Conservation (phyloP, 352 stramenopile species). For the Globisporangium perplexum region DNA sequence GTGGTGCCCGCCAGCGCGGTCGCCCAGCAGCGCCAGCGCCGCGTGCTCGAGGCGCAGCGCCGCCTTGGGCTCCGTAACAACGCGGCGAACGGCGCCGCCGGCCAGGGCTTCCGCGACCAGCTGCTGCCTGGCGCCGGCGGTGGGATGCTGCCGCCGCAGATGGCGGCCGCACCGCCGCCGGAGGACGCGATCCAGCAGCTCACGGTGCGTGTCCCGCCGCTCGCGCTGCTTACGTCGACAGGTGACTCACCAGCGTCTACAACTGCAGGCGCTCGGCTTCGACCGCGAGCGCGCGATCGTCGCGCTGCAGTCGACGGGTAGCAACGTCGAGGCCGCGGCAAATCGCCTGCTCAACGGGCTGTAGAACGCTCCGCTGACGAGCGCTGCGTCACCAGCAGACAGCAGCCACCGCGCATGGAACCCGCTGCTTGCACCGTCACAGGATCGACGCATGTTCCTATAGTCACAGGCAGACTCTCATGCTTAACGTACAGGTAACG, state of each 20-base stretch:
- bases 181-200: slow-evolving; percentile 80
- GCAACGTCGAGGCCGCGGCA: slow-evolving; percentile 84
- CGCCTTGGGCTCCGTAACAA: slow-evolving; percentile 52
- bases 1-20: slow-evolving; percentile 63
- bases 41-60: slow-evolving; percentile 62
- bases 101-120: slow-evolving; percentile 78
- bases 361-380: slow-evolving; percentile 12
- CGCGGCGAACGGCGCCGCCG: slow-evolving; percentile 18
- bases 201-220: slow-evolving; percentile 61
- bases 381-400: too few relatives aligned
- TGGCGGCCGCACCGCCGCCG: slow-evolving; percentile 54
- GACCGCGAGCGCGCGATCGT: slow-evolving; percentile 63
- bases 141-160: slow-evolving; percentile 44
- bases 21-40: slow-evolving; percentile 67
- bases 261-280: slow-evolving; percentile 58
- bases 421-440: too few relatives aligned
- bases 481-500: not conserved
- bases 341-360: slow-evolving; percentile 79
- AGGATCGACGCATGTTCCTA: too few relatives aligned
- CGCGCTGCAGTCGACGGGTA: slow-evolving; percentile 66
- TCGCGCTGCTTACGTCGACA: too few relatives aligned
- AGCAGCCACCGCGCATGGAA: not conserved
- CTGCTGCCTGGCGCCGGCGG: slow-evolving; percentile 58
- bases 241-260: not conserved
- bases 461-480: not conserved